Conservation (phyloP, 2,329 filamentous ascomycete genomes). For the Colletotrichum sp. region DNA sequence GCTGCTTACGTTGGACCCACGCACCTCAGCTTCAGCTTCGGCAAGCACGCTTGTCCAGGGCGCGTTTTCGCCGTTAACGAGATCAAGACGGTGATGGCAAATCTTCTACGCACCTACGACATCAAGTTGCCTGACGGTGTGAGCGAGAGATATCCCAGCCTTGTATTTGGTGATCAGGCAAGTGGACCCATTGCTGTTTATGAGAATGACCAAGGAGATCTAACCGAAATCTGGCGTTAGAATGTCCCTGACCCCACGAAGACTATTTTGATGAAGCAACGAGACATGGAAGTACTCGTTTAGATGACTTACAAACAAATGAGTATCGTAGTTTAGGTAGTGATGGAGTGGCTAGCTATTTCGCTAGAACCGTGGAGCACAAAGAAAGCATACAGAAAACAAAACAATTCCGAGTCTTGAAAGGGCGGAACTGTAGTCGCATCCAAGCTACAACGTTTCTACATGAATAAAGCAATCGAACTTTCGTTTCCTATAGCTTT, state of each 20-base stretch:
- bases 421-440: background rate
- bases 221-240: background rate
- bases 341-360: fast-evolving
- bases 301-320: background rate
- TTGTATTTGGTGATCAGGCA: background rate
- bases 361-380: background rate
- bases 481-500: background rate
- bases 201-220: background rate
- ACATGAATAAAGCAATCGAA: background rate
- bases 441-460: background rate
- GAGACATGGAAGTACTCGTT: background rate
- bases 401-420: background rate
- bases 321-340: background rate
- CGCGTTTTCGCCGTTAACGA: slow-evolving; percentile 10
- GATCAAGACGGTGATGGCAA: slow-evolving; percentile 12
- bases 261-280: background rate
- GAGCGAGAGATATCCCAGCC: background rate
- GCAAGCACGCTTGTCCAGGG: slow-evolving; percentile 15
- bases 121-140: background rate
- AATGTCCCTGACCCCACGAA: background rate
- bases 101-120: slow-evolving; percentile 1
- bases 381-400: background rate
- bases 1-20: slow-evolving; percentile 33
- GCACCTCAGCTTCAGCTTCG: slow-evolving; percentile 6
- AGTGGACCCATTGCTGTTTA: background rate